Base-by-base conservation (phyloP, 441 rosid genomes). In the Populus hybrid region DNA sequence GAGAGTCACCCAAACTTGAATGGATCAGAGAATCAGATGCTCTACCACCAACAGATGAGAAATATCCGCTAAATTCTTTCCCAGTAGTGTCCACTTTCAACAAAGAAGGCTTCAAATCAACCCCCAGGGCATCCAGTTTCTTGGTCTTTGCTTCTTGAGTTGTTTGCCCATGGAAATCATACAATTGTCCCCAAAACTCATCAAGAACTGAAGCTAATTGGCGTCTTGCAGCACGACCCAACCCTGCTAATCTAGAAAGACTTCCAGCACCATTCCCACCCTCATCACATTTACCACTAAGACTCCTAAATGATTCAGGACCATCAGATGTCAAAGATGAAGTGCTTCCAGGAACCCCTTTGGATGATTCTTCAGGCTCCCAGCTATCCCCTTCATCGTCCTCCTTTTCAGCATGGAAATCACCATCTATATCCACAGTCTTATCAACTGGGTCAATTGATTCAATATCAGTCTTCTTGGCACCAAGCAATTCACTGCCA, bases 151-250 rank as follows among this genome's bases (percentile, higher is more conserved):
- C 99, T 76, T 91, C 95, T 69, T 82, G 84, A 66, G 90, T 92
- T 69, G 84, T 72, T 72, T 85, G 91, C 70, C 99, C 99, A 66
- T 97, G 94, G 36, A 83, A 85, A 87, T 97, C 94, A 78, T 82
- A 97, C 72, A 97, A 75, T 78, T 93, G 98, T 40, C 93, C 98
- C 99, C 99, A 97, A 84, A 97, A 97, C 79, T 94, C 99, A 73
- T 90, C 95, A 36, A 97, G 96, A 73, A 78, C 86, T 7, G 81
- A 82, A 69, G 97, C 91, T 81, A 97, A 79, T 74, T 97, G 95
- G 35, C 97, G 92, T 80, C 98, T 87, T 9, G 98, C 97, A 70
- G 98, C 97, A 75, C 99, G 98, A n/a, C 99, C 99, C 75, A 97
- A 79, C 73, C 98, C 99, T 75, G 88, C 94, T 84, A 97, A 83